Evolutionary conservation across 2,329 filamentous ascomycete genomes (phyloP).

Genomic region (Fusarium globosum): DNA sequence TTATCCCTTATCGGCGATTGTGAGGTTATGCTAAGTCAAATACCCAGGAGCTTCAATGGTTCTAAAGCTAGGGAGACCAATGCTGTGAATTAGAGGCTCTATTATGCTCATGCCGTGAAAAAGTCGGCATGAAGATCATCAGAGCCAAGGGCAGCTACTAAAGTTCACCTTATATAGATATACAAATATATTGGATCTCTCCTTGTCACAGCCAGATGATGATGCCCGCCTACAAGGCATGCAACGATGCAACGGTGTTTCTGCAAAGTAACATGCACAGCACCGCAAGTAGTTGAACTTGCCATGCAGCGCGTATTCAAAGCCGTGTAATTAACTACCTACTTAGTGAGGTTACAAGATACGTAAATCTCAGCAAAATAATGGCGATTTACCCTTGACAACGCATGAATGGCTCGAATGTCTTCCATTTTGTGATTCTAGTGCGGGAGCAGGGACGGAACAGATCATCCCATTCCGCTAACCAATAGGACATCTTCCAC

Average conservation of each 20-base stretch:
- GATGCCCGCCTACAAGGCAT: neutral
- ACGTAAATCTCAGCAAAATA: neutral
- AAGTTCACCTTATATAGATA: neutral
- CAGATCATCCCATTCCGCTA: constrained; percentile 2
- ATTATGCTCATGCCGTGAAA: neutral
- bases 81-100: neutral
- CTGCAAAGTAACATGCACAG: constrained; percentile 5
- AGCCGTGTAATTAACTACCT: neutral
- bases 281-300: constrained; percentile 35
- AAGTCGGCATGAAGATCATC: neutral
- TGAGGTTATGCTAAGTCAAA: neutral
- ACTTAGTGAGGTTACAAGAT: neutral
- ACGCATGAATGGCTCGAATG: constrained; percentile 17
- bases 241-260: constrained; percentile 19
- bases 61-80: neutral
- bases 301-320: constrained; percentile 34
- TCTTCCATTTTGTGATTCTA: constrained; percentile 1
- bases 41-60: neutral
- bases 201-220: neutral
- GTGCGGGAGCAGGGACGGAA: constrained; percentile 3
- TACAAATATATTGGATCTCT: neutral
- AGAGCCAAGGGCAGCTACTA: neutral
- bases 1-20: neutral
- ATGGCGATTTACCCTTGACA: neutral
- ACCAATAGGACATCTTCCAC: neutral